Evolutionary conservation across 768 basidiomycete species (phyloP).

Genomic region (Grammothele lineata): DNA sequence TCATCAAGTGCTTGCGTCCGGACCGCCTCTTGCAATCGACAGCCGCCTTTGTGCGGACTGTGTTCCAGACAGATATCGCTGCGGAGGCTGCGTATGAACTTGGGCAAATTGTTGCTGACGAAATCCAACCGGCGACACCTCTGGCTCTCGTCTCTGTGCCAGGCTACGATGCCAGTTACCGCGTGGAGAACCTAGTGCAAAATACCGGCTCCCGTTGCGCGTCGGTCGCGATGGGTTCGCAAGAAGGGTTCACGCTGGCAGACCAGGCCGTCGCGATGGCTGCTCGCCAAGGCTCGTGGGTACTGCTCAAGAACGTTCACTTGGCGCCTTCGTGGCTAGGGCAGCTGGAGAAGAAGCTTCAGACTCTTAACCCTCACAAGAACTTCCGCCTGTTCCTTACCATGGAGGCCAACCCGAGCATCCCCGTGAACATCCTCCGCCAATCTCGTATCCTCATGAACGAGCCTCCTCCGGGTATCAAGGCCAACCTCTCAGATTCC

Average conservation of each 20-base stretch:
- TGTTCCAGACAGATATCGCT: constrained; percentile 81
- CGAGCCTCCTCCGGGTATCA: constrained; percentile 95
- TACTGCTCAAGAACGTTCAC: constrained; percentile 96
- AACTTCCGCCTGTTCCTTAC: constrained; percentile 97
- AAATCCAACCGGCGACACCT: constrained; percentile 78
- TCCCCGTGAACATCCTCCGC: constrained; percentile 94
- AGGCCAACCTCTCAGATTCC: constrained; percentile 92
- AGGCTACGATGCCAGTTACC: constrained; percentile 98
- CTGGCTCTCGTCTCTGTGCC: constrained; percentile 89
- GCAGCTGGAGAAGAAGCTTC: constrained; percentile 93
- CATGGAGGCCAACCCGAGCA: constrained; percentile 93
- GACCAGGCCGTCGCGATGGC: constrained; percentile 95
- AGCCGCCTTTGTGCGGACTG: constrained; percentile 63
- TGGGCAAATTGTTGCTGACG: constrained; percentile 68
- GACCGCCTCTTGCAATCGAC: constrained; percentile 88
- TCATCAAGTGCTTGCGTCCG: constrained; percentile 90
- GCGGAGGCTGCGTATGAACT: constrained; percentile 73
- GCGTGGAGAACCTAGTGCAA: constrained; percentile 84
- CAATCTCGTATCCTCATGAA: constrained; percentile 98
- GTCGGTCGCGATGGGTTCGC: constrained; percentile 97
- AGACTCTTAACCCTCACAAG: constrained; percentile 83
- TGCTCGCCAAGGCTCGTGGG: constrained; percentile 92
- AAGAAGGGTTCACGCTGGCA: constrained; percentile 93
- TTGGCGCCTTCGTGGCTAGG: constrained; percentile 94
- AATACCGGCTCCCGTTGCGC: constrained; percentile 72